Evolutionary conservation across 352 stramenopile genomes (phyloP).

Genomic region (Globisporangium rhizosaccharum): DNA sequence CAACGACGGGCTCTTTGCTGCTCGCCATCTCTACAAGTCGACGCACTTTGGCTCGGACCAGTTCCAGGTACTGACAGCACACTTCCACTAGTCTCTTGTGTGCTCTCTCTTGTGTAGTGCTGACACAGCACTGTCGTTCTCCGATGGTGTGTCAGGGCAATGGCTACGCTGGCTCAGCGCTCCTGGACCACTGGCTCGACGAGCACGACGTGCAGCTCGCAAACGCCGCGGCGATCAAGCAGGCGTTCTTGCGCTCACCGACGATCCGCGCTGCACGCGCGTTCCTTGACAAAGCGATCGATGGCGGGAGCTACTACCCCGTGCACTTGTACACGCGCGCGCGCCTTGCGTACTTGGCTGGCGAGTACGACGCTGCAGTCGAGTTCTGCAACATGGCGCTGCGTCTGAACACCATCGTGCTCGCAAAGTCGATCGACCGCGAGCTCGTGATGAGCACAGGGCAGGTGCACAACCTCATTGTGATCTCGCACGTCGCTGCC

Average conservation of each 20-base stretch:
- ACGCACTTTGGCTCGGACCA: slow-evolving; percentile 15
- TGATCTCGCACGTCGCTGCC: slow-evolving; percentile 17
- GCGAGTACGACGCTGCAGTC: slow-evolving; percentile 32
- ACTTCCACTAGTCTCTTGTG: too few relatives aligned
- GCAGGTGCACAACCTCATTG: slow-evolving; percentile 50
- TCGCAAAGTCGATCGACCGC: slow-evolving; percentile 26
- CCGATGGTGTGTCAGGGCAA: slow-evolving; percentile 9
- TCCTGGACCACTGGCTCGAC: slow-evolving; percentile 29
- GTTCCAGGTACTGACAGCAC: slow-evolving; percentile 9
- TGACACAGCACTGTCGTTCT: neutral
- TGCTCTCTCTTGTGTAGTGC: neutral
- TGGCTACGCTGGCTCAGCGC: slow-evolving; percentile 32
- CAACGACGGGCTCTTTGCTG: slow-evolving; percentile 23
- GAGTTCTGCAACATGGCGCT: slow-evolving; percentile 15
- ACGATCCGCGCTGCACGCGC: slow-evolving; percentile 19
- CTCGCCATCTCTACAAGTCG: slow-evolving; percentile 52
- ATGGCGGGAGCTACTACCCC: slow-evolving; percentile 22
- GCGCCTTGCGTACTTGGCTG: slow-evolving; percentile 25
- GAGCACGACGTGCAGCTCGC: slow-evolving; percentile 8
- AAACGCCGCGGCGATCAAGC: slow-evolving; percentile 12
- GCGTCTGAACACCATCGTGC: slow-evolving; percentile 26
- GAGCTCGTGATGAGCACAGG: slow-evolving; percentile 30
- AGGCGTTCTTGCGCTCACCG: slow-evolving; percentile 23
- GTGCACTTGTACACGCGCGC: slow-evolving; percentile 35
- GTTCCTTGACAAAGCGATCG: slow-evolving; percentile 31